phyloP scores from a whole-genome alignment of 257 asterid genomes.

The Buddleja alternifolia region DNA sequence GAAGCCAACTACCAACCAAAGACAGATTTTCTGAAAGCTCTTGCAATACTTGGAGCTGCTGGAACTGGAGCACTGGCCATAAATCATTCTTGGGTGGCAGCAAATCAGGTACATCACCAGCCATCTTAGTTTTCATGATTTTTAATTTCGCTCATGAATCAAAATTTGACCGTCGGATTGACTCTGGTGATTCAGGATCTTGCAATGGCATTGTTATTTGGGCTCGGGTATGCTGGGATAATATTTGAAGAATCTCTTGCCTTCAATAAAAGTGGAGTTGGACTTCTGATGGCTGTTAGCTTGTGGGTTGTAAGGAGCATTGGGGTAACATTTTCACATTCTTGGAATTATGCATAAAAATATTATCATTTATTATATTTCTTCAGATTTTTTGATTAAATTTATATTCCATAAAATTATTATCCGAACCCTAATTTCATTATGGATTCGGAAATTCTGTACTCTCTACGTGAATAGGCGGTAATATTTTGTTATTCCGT shows the following conservation, averaged over 20 bases:
- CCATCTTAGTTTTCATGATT: conserved; percentile 13
- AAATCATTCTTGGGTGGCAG: conserved; percentile 97
- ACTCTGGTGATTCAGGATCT: conserved; percentile 65
- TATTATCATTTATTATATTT: neutral
- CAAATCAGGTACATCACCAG: conserved; percentile 68
- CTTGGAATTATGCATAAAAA: neutral
- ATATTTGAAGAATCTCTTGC: conserved; percentile 97
- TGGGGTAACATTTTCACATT: conserved; percentile 61
- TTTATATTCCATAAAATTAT: neutral
- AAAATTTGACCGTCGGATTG: conserved; percentile 25
- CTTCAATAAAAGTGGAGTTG: conserved; percentile 97
- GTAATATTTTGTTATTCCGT: neutral
- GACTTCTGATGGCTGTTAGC: conserved; percentile 95
- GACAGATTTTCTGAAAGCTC: conserved; percentile 84
- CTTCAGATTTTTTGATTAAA: neutral
- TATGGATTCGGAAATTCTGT: neutral
- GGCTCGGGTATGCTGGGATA: conserved; percentile 89
- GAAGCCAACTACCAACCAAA: conserved; percentile 76
- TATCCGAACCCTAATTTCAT: conserved; percentile 16
- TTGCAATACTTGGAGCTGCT: conserved; percentile 83
- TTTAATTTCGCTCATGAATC: conserved; percentile 23
- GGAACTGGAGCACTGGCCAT: conserved; percentile 87
- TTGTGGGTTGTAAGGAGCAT: conserved; percentile 94
- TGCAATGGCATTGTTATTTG: conserved; percentile 89
- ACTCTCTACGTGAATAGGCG: neutral